Percentiles rank a stretch among this genome's conserved stretches.
Evolutionary conservation across 148 eudicot genomes (phyloP).

Genomic region (Silene latifolia): DNA sequence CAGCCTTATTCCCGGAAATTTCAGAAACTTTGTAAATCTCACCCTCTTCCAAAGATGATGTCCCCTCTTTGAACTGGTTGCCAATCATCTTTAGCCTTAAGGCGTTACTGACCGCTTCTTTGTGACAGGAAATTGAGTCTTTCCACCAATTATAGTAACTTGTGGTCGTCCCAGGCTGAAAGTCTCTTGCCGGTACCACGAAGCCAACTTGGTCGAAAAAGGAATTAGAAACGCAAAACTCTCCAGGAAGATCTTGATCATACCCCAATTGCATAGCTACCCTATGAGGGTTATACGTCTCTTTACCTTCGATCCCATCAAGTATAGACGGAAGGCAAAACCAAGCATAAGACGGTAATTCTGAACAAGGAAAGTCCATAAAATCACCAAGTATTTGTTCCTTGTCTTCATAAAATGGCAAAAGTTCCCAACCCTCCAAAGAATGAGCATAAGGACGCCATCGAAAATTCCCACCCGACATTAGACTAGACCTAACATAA

Average conservation of each 20-base stretch:
- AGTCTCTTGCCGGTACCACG: conserved; percentile 30
- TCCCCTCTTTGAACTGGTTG: not conserved
- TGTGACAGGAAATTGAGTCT: conserved; percentile 14
- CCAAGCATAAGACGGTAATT: conserved; percentile 26
- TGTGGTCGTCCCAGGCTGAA: conserved; percentile 28
- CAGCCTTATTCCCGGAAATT: not conserved
- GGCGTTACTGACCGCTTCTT: conserved; percentile 12
- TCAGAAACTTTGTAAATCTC: not conserved
- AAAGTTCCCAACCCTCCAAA: conserved; percentile 31
- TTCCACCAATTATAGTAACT: conserved; percentile 41
- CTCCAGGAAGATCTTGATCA: conserved; percentile 40
- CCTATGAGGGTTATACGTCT: conserved; percentile 39
- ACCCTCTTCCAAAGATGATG: conserved; percentile 5
- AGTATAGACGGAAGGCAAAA: conserved; percentile 30
- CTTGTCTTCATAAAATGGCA: conserved; percentile 24
- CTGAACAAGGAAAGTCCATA: conserved; percentile 24
- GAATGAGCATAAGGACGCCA: conserved; percentile 41
- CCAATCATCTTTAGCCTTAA: not conserved
- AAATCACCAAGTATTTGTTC: conserved; percentile 17
- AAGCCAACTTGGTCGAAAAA: conserved; percentile 18
- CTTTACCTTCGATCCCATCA: conserved; percentile 25
- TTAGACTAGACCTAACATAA: conserved; percentile 22
- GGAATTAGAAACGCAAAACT: conserved; percentile 3
- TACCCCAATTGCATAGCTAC: conserved; percentile 47
- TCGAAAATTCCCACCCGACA: conserved; percentile 18